These are phyloP conservation scores for Backusella sp. DNA, from an alignment of 192 early-diverging fungal genomes.

Conservation along the genomic window DNA sequence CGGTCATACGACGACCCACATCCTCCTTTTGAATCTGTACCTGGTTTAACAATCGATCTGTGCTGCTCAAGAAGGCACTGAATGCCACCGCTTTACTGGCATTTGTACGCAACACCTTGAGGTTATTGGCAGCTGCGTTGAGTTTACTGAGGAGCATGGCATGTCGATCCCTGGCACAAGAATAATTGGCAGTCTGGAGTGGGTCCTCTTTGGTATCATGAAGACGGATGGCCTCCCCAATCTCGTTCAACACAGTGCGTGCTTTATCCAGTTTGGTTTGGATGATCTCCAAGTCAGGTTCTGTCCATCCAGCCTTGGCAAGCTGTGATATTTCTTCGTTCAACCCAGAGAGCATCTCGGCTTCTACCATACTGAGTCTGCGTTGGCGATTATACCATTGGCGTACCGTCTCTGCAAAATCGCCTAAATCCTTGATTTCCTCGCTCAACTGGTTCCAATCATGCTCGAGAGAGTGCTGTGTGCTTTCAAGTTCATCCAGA, in stretches of 20 bases:
- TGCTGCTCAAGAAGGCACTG: background rate
- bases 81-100: slow-evolving; percentile 21
- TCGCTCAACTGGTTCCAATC: slow-evolving; percentile 22
- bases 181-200: slow-evolving; percentile 28
- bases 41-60: background rate
- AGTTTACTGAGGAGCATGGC: background rate
- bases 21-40: slow-evolving; percentile 7
- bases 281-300: slow-evolving; percentile 6
- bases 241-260: background rate
- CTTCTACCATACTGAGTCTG: slow-evolving; percentile 17
- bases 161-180: slow-evolving; percentile 27
- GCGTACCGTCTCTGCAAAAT: slow-evolving; percentile 18
- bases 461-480: slow-evolving; percentile 9
- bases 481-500: background rate
- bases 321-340: background rate
- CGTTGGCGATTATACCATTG: slow-evolving; percentile 34
- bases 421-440: slow-evolving; percentile 9
- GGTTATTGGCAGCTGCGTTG: background rate
- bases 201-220: slow-evolving; percentile 16
- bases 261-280: slow-evolving; percentile 1
- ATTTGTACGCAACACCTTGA: slow-evolving; percentile 1
- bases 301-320: slow-evolving; percentile 9
- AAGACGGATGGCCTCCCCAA: background rate
- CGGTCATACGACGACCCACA: background rate
- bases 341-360: slow-evolving; percentile 8